phyloP scores from a whole-genome alignment of 306 rosid species.

The Gynostemma pentaphyllum region DNA sequence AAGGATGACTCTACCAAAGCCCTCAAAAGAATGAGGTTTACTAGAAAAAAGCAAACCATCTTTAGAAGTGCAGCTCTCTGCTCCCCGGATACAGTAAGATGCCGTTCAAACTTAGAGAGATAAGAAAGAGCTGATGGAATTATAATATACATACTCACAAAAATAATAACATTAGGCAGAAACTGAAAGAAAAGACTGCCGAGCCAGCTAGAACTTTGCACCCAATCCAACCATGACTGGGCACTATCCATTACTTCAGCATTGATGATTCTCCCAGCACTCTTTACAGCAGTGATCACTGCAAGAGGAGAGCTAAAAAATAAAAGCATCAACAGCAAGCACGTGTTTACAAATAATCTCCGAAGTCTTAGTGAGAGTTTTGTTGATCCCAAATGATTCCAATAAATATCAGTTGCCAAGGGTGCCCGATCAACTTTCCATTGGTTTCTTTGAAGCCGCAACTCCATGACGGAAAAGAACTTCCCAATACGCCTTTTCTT shows the following conservation, averaged over 20 bases:
- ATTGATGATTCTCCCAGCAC: conserved; percentile 80
- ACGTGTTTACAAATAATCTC: conserved; percentile 67
- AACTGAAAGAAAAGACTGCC: conserved; percentile 86
- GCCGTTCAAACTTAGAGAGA: conserved; percentile 84
- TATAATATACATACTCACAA: conserved; percentile 83
- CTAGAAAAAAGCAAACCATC: conserved; percentile 96
- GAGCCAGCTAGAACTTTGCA: conserved; percentile 89
- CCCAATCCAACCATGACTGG: conserved; percentile 78
- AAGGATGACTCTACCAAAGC: conserved; percentile 82
- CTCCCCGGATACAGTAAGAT: conserved; percentile 90
- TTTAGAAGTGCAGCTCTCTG: conserved; percentile 85
- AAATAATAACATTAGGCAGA: conserved; percentile 77
- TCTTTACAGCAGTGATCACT: conserved; percentile 62
- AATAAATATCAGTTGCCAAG: conserved; percentile 78
- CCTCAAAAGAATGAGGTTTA: conserved; percentile 81
- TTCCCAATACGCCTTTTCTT: conserved; percentile 67
- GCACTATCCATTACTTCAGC: conserved; percentile 96
- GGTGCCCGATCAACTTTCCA: conserved; percentile 99
- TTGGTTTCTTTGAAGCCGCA: conserved; percentile 71
- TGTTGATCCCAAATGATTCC: conserved; percentile 86
- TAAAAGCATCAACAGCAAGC: conserved; percentile 65
- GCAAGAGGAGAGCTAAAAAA: conserved; percentile 97
- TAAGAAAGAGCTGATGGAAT: conserved; percentile 87
- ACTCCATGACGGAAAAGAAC: conserved; percentile 72
- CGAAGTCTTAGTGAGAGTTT: conserved; percentile 54